Conservation (phyloP, 768 basidiomycete species). For the Boletus barrowsii region DNA sequence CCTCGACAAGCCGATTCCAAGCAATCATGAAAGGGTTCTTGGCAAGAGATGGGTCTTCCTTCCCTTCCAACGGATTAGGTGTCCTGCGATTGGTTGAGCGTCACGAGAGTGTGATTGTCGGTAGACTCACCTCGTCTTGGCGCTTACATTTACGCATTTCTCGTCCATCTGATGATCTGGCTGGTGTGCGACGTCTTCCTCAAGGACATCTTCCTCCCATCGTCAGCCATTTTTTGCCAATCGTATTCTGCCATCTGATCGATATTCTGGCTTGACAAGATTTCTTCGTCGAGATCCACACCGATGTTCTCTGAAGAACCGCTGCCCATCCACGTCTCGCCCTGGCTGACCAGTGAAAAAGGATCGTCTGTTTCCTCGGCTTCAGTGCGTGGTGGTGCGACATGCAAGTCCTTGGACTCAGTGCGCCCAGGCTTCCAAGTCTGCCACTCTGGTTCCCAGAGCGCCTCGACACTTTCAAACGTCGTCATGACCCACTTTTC, state of each 20-base stretch:
- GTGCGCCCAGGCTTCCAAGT: slow-evolving; percentile 49
- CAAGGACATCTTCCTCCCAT: slow-evolving; percentile 10
- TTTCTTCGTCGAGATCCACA: slow-evolving; percentile 30
- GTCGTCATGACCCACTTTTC: slow-evolving; percentile 78
- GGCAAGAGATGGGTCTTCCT: background rate
- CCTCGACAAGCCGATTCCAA: slow-evolving; percentile 19
- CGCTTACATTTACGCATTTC: background rate
- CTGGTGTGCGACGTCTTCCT: slow-evolving; percentile 1
- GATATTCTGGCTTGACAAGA: slow-evolving; percentile 44
- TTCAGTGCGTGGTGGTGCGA: too few species aligned
- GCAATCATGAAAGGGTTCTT: slow-evolving; percentile 21
- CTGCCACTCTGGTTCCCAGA: slow-evolving; percentile 55
- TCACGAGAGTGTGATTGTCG: background rate
- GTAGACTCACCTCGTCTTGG: background rate
- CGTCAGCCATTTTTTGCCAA: slow-evolving; percentile 10
- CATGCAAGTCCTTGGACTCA: background rate
- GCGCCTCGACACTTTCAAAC: slow-evolving; percentile 85
- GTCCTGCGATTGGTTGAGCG: background rate
- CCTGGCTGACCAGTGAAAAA: slow-evolving; percentile 12
- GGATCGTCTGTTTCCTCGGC: too few species aligned
- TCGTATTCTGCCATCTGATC: slow-evolving; percentile 26
- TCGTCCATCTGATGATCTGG: background rate
- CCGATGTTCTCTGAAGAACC: slow-evolving; percentile 10
- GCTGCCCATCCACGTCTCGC: slow-evolving; percentile 8
- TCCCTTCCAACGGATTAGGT: background rate